Evolutionary conservation across 2,329 filamentous ascomycete species (phyloP).

Genomic region (Shiraia bambusicola): DNA sequence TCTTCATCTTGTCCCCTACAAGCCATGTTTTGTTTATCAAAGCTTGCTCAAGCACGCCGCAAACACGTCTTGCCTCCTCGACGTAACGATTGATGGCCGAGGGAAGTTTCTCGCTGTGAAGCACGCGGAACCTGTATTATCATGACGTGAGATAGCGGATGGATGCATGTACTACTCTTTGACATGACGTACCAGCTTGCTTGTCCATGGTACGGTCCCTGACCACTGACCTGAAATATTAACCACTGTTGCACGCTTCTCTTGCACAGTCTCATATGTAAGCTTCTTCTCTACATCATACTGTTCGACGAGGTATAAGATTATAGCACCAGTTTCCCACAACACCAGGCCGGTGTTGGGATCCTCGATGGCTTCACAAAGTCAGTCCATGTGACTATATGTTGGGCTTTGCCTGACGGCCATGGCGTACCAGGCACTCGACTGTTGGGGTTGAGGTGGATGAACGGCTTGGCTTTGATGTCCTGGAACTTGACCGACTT

Average conservation of each 20-base stretch:
- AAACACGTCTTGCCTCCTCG: constrained; percentile 49
- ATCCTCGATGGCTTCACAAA: constrained; percentile 42
- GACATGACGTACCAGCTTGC: too few relatives aligned
- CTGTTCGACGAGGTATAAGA: constrained; percentile 43
- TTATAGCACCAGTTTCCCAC: constrained; percentile 48
- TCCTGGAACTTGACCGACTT: background rate
- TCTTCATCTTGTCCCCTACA: constrained; percentile 48
- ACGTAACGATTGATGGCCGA: constrained; percentile 49
- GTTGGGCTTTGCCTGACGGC: background rate
- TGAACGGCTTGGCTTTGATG: background rate
- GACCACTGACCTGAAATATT: constrained; percentile 38
- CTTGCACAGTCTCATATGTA: too few relatives aligned
- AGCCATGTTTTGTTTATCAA: constrained; percentile 40
- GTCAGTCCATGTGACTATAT: background rate
- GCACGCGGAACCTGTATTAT: constrained; percentile 26
- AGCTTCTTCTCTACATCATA: constrained; percentile 37
- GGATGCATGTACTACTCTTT: too few relatives aligned
- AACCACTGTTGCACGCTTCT: too few relatives aligned
- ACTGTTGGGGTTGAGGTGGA: constrained; percentile 12
- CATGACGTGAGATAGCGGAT: too few relatives aligned
- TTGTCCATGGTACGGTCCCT: constrained; percentile 48
- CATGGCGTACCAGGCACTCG: constrained; percentile 13
- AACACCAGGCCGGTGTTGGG: constrained; percentile 47
- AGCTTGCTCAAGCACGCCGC: constrained; percentile 47
- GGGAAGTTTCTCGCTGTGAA: constrained; percentile 47